phyloP scores from a whole-genome alignment of 2,329 filamentous ascomycete genomes.

The Ophiocordyceps australis region DNA sequence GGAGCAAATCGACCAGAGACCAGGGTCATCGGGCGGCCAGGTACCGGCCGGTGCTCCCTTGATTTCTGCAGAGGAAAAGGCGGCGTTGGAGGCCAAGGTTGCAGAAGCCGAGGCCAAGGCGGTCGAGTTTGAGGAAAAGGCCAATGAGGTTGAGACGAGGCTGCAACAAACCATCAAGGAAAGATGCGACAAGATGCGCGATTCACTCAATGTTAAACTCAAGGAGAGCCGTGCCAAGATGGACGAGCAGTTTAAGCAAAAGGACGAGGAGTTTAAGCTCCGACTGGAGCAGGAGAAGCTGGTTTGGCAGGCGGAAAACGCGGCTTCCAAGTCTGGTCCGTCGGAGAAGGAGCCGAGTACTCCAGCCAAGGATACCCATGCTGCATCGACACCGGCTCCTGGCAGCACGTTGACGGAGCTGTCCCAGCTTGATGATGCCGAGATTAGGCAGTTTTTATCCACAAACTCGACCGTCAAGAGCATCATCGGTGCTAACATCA shows the following conservation, averaged over 20 bases:
- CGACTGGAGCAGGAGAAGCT: constrained; percentile 44
- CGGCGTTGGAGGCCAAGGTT: constrained; percentile 43
- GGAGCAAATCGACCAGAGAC: constrained; percentile 2
- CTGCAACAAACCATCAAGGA: constrained; percentile 42
- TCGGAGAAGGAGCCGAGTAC: constrained; percentile 13
- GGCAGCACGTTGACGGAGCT: constrained; percentile 23
- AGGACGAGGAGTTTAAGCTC: constrained; percentile 32
- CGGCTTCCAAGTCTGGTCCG: constrained; percentile 6
- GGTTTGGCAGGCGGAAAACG: constrained; percentile 39
- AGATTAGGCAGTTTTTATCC: constrained; percentile 36
- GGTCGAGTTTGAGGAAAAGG: constrained; percentile 44
- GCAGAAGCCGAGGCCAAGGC: constrained; percentile 41
- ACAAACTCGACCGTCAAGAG: constrained; percentile 38
- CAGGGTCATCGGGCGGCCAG: not conserved
- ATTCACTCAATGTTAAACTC: constrained; percentile 49
- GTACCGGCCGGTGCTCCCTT: not conserved
- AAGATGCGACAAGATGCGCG: constrained; percentile 52
- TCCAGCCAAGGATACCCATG: constrained; percentile 14
- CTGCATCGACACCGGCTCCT: constrained; percentile 9
- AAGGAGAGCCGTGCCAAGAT: constrained; percentile 40
- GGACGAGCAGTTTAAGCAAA: constrained; percentile 34
- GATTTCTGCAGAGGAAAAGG: constrained; percentile 27
- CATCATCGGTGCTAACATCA: constrained; percentile 44
- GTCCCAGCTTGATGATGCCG: constrained; percentile 30
- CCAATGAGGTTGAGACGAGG: constrained; percentile 39